Evolutionary conservation across 805 yeast species (phyloP), one percentile per base, ranked within the genome.

Genomic region (Lipomyces sp.): DNA sequence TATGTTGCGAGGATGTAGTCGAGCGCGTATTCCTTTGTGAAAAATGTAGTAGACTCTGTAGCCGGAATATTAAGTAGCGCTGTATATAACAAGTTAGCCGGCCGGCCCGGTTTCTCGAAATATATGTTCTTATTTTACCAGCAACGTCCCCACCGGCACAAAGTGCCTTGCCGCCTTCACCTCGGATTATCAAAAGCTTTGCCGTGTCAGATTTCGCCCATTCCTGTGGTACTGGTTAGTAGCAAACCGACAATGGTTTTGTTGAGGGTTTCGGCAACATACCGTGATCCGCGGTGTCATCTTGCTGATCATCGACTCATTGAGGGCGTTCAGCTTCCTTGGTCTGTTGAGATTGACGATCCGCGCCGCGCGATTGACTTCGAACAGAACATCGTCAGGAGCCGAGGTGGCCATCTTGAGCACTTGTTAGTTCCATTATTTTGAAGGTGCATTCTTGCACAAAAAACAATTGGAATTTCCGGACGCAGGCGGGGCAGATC

Each of bases 131-230:
- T 10, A 6, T 35, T 65, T 48, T 34, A 67, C 70, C 63, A 8
- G 71, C 88, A 55, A 94, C 97, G 77, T 94, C 99, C 35, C 98
- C 99, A 59, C 99, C 99, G 39, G 98, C 96, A 78, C 98, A 92
- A 67, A 94, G 86, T 1, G 97, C 87, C 75, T 86, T 86, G 62
- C 80, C 81, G 35, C 83, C 84, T 7, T 77, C 79, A 39, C 94
- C 88, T 64, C 86, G 87, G 69, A 94, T 80, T 55, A 95, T 81
- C 50, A 94, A 79, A 64, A 90, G 75, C 69, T 87, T 86, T 65
- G 88, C 86, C 24, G 85, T 80, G 57, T 82, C 83, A 24, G 92
- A 86, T 75, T 90, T 89, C 39, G 64, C 53, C 67, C 69, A 71
- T 35, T 57, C 63, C 64, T 64, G 53, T 35, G 18, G 35, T 3